A percentile compares a stretch with the other conserved stretches of the same genome.
Evolutionary conservation across 257 asterid genomes (phyloP).

Genomic region (Przewalskia tangutica): DNA sequence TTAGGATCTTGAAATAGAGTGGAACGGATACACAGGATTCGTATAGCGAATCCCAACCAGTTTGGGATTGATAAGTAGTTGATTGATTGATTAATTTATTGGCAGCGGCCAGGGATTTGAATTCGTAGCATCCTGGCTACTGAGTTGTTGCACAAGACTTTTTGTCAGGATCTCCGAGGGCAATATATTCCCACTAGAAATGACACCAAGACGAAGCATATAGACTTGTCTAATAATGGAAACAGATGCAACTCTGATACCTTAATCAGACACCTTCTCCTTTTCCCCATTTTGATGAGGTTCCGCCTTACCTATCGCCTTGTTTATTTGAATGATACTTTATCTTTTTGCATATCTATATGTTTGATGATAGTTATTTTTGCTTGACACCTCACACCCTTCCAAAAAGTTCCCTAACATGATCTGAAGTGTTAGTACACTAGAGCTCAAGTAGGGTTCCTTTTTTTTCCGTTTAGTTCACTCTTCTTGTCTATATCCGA

Average conservation of each 20-base stretch:
- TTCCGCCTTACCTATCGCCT: neutral
- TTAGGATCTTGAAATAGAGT: neutral
- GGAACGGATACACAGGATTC: neutral
- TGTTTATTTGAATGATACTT: neutral
- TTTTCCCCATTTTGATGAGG: neutral
- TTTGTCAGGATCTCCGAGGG: neutral
- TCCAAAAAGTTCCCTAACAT: neutral
- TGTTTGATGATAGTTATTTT: neutral
- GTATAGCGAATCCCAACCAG: neutral
- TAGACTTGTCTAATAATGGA: neutral
- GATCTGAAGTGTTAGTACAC: neutral
- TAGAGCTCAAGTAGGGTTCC: neutral
- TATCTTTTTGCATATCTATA: neutral
- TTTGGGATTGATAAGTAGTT: neutral
- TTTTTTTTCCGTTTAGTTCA: neutral
- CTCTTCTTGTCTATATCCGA: neutral
- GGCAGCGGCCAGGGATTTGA: neutral
- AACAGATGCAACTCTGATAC: neutral
- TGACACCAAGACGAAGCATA: neutral
- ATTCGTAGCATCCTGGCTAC: neutral
- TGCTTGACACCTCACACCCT: neutral
- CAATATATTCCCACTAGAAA: neutral
- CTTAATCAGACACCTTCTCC: neutral
- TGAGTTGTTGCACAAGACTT: neutral
- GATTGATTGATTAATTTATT: neutral